A percentile compares a stretch with the other conserved stretches of the same genome.
phyloP scores from a whole-genome alignment of 73 alveolate genomes.

The Paraurostyla sp. region DNA sequence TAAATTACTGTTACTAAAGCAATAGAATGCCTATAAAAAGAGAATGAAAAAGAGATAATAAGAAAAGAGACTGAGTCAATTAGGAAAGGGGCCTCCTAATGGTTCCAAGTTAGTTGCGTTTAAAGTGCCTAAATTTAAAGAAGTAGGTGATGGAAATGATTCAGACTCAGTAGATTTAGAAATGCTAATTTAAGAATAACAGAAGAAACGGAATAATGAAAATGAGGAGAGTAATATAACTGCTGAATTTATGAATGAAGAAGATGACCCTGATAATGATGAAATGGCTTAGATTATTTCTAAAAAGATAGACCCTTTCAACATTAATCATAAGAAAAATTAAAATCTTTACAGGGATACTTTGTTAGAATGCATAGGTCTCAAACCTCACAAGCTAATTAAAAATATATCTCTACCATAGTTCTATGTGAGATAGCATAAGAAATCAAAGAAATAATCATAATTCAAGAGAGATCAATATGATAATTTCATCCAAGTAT shows the following conservation, averaged over 20 bases:
- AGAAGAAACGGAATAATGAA: neutral
- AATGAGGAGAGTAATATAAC: constrained; percentile 55
- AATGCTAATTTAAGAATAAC: constrained; percentile 33
- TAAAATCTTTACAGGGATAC: constrained; percentile 59
- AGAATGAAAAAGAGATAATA: constrained; percentile 26
- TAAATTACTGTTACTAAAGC: constrained; percentile 8
- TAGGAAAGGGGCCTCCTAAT: too few species aligned
- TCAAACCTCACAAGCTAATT: constrained; percentile 43
- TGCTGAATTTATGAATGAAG: constrained; percentile 64
- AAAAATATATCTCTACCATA: constrained; percentile 36
- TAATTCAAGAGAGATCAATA: constrained; percentile 26
- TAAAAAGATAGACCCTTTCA: constrained; percentile 66
- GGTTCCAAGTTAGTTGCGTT: too few species aligned
- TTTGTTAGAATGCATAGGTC: constrained; percentile 52
- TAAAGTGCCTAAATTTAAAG: too few species aligned
- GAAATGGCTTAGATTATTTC: constrained; percentile 36
- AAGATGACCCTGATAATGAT: constrained; percentile 62
- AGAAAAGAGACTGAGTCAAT: constrained; percentile 37
- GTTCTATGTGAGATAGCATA: constrained; percentile 32
- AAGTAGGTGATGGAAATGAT: constrained; percentile 43
- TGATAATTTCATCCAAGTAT: constrained; percentile 33
- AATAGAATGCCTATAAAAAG: constrained; percentile 39
- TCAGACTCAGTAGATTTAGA: constrained; percentile 35
- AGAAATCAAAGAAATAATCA: neutral
- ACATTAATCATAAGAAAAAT: constrained; percentile 69